These are phyloP conservation scores for Phytophthora sojae DNA, from an alignment of 352 stramenopile species.

Conservation along the genomic window DNA sequence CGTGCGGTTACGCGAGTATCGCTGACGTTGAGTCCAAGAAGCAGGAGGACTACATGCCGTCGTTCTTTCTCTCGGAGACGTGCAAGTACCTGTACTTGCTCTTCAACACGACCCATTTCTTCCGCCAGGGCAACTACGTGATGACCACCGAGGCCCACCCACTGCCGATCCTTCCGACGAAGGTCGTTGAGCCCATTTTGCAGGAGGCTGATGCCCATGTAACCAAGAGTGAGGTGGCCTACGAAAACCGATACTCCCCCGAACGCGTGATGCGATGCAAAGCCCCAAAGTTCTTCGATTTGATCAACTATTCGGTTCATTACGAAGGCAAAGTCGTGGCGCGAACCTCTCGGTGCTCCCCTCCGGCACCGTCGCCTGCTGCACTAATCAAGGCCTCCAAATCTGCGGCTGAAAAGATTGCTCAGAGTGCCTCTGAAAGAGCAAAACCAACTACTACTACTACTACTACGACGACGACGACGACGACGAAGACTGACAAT, in stretches of 20 bases:
- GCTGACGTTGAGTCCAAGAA: constrained; percentile 85
- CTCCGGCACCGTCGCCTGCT: constrained; percentile 24
- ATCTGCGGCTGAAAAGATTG: constrained; percentile 12
- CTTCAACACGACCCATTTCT: constrained; percentile 93
- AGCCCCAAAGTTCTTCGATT: constrained; percentile 59
- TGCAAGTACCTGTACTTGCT: constrained; percentile 99
- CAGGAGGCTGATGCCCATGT: constrained; percentile 24
- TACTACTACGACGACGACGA: constrained; percentile 8
- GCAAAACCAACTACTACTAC: constrained; percentile 5
- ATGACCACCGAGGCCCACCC: constrained; percentile 98
- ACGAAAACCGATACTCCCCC: constrained; percentile 25
- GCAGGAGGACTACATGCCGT: constrained; percentile 98
- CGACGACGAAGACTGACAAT: constrained; percentile 5
- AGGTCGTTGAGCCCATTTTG: constrained; percentile 56
- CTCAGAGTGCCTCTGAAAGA: constrained; percentile 1
- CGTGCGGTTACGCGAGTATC: constrained; percentile 94
- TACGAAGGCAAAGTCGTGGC: constrained; percentile 62
- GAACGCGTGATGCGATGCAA: constrained; percentile 44
- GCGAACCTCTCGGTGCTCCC: constrained; percentile 51
- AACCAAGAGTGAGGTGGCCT: constrained; percentile 16
- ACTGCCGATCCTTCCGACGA: constrained; percentile 80
- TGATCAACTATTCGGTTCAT: constrained; percentile 62
- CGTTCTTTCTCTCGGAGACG: constrained; percentile 99
- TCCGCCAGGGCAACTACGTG: constrained; percentile 91
- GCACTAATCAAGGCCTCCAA: constrained; percentile 26